phyloP scores from a whole-genome alignment of 2,329 filamentous ascomycete genomes.

The Cladorrhinum sp. region DNA sequence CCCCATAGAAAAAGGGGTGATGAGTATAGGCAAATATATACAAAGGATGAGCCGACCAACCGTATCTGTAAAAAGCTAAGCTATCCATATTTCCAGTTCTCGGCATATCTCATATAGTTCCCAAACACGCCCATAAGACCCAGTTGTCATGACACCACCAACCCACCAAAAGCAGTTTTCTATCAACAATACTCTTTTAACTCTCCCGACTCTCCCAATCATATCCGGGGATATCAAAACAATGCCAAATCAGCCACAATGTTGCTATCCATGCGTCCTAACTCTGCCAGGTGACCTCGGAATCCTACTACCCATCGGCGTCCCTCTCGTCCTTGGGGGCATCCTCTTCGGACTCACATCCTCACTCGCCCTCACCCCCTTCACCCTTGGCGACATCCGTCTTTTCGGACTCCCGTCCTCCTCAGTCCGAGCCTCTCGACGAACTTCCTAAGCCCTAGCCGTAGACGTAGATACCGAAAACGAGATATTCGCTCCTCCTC shows the following conservation, averaged over 20 bases:
- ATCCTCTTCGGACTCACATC: neutral
- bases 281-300: neutral
- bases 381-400: neutral
- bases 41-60: neutral
- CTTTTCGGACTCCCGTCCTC: neutral
- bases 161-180: neutral
- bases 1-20: neutral
- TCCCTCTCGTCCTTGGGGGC: neutral
- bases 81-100: neutral
- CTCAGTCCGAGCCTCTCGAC: neutral
- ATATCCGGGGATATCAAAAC: neutral
- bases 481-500: neutral
- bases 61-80: neutral
- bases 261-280: neutral
- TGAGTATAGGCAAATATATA: neutral
- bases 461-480: constrained; percentile 5
- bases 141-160: neutral
- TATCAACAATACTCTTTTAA: neutral
- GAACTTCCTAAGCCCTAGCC: constrained; percentile 7
- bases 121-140: neutral
- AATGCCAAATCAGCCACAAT: neutral
- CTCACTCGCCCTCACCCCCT: neutral
- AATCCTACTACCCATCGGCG: neutral
- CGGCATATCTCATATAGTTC: neutral
- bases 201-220: neutral